Evolutionary conservation across 176 grass and related monocot species (phyloP), one percentile per base, ranked within the genome.

Genomic region (Aegilops sharonensis): DNA sequence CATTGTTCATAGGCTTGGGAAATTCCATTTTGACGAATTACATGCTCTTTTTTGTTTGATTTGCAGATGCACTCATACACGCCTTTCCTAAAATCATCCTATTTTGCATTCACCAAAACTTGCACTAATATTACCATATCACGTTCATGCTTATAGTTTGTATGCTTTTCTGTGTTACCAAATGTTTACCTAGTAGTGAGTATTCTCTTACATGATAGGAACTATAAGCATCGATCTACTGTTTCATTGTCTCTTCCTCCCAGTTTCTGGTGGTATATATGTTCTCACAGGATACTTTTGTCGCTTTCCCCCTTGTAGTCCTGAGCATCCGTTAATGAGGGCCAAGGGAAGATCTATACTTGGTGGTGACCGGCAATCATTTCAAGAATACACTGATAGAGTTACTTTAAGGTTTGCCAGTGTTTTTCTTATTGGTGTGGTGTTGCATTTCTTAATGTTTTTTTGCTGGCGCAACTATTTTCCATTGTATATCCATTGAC

Each of bases 271-370:
- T 20, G 39, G 57, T 39, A 62, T 39, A 2, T 8, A 14, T 77
- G 24, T 65, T 83, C 45, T 87, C 76, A 87, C 52, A 1, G 18
- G 54, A 71, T 70, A 65, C 21, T 24, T 67, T 35, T 56, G 66
- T 90, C 80, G 23, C 23, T 63, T 79, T 91, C 88, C 84, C 64
- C 25, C 85, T 11, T 93, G 80, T 87, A 99, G 97, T 86, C 97
- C 92, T 23, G 97, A 99, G 87, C 88, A 96, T 91, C 90, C 90
- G 69, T 82, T 96, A 86, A 85, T 85, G 84, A 94, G 85, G 90
- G 91, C 94, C 83, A 92, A 56, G 24, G 97, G 89, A 86, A 89
- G 94, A 87, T 99, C 97, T 20, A 94, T 94, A 85, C 97, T 99
- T 94, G 90, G 97, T 85, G 93, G 89, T 76, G 93, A 95, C 50